Conservation (phyloP, 1,139 yeast genomes). For the Trichomonascaceae sp. region DNA sequence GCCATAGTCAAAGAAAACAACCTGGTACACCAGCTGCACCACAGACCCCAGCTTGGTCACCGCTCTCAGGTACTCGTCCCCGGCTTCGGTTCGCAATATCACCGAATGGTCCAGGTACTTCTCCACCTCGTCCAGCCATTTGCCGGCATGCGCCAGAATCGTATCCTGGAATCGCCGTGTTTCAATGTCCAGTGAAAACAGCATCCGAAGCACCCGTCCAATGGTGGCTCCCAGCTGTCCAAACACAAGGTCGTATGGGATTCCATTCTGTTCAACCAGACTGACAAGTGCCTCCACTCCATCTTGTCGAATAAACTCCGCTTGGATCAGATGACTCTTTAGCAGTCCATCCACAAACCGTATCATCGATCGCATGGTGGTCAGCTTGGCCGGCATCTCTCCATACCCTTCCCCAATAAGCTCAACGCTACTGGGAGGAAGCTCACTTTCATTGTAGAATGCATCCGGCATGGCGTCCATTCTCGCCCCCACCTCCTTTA, state of each 20-base stretch:
- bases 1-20: slow-evolving; percentile 19
- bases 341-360: slow-evolving; percentile 23
- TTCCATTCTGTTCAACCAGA: slow-evolving; percentile 16
- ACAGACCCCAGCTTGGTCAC: slow-evolving; percentile 13
- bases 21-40: slow-evolving; percentile 16
- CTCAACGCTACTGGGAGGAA: slow-evolving; percentile 1
- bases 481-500: slow-evolving; percentile 21
- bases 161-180: slow-evolving; percentile 13
- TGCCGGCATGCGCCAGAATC: slow-evolving; percentile 7
- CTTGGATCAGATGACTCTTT: slow-evolving; percentile 21
- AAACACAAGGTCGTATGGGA: slow-evolving; percentile 27
- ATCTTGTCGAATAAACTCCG: slow-evolving; percentile 21
- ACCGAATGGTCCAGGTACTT: slow-evolving; percentile 3
- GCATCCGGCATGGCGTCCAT: slow-evolving; percentile 3
- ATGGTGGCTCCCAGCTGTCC: slow-evolving; percentile 20
- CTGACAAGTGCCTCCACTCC: slow-evolving; percentile 19
- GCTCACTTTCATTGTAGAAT: slow-evolving; percentile 11
- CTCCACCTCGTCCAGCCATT: slow-evolving; percentile 7
- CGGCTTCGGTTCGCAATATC: slow-evolving; percentile 1
- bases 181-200: slow-evolving; percentile 20
- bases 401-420: slow-evolving; percentile 2
- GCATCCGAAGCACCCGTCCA: slow-evolving; percentile 14
- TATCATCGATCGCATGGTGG: slow-evolving; percentile 3
- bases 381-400: not conserved
- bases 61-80: slow-evolving; percentile 10